Conservation (phyloP, 352 stramenopile genomes). For the Phytophthora fragariaefolia region DNA sequence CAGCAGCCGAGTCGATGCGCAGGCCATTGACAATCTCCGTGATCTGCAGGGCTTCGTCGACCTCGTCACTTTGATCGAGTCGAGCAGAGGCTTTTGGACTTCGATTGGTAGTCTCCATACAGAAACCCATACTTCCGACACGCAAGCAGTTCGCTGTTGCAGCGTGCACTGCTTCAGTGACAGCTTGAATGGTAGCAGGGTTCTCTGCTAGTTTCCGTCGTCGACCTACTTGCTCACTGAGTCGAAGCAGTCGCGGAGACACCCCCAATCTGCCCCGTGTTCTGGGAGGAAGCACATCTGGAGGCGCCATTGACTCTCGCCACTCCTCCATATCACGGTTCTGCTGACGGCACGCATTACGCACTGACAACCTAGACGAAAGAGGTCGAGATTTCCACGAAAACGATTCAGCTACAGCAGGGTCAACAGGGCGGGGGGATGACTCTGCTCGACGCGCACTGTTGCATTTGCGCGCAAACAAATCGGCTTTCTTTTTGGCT, state of each 20-base stretch:
- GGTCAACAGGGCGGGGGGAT: constrained; percentile 6
- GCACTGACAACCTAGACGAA: constrained; percentile 55
- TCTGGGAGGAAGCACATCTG: constrained; percentile 21
- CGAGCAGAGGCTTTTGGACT: not conserved
- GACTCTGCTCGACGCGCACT: constrained; percentile 30
- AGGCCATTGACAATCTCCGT: constrained; percentile 6
- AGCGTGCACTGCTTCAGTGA: constrained; percentile 28
- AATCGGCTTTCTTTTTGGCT: constrained; percentile 2
- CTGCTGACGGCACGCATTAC: constrained; percentile 56
- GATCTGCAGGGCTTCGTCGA: constrained; percentile 13
- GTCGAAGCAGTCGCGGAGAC: constrained; percentile 48
- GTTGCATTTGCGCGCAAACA: constrained; percentile 16
- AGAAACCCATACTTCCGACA: constrained; percentile 11
- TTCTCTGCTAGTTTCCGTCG: constrained; percentile 13
- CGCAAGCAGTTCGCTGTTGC: constrained; percentile 28
- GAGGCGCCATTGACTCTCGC: constrained; percentile 33
- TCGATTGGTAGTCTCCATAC: constrained; percentile 19
- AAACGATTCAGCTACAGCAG: constrained; percentile 27
- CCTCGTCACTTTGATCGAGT: constrained; percentile 6
- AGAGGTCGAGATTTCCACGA: constrained; percentile 60
- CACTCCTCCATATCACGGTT: constrained; percentile 41
- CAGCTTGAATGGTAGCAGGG: constrained; percentile 9
- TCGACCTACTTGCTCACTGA: constrained; percentile 48
- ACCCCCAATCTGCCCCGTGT: constrained; percentile 35
- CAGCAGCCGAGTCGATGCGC: constrained; percentile 3